Evolutionary conservation across 495 filamentous ascomycete species (phyloP), one percentile per base, ranked within the genome.

Genomic region (Aspergillus hancockii): DNA sequence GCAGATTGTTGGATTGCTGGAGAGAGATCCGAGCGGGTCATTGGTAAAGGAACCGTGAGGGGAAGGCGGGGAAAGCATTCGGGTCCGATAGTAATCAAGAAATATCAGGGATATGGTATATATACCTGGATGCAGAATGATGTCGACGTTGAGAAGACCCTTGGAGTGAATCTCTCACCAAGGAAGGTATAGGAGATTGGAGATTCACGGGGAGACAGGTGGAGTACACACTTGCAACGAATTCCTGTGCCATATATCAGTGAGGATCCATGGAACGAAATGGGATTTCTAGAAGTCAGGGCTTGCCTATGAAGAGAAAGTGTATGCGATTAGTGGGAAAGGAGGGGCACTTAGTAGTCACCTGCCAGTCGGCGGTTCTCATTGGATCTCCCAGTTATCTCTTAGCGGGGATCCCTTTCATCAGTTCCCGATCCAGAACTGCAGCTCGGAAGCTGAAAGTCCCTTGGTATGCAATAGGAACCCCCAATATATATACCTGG

Each of bases 251-350:
- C 25, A 40, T 4, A 40, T 40, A 9, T 45, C 7, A 45, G 9
- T 36, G 34, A 9, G 34, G 34, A 36, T 41, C 38, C 38, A n/a
- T 41, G 10, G 14, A 41, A 41, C 10, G 16, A 14, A 14, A n/a
- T n/a, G 9, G n/a, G 1, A 19, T 21, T 54, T 34, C 30, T 23
- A 38, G 51, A 23, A 23, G 8, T 14, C 8, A 49, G 31, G 31
- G 30, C 38, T 45, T 57, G 18, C 12, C 63, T 59, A 28, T 21
- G 60, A 75, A 72, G 67, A 73, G 72, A 55, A 75, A 64, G 64
- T 75, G 60, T 58, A 73, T 60, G 58, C 72, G 72, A 75, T 53
- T 52, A 60, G 62, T 58, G 61, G 58, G 59, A 55, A 28, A 25
- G 23, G 32, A 52, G 8, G 18, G 19, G 5, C 2, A n/a, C 21